Conservation (phyloP, 176 grass and related monocot species). For the Cocos nucifera region DNA sequence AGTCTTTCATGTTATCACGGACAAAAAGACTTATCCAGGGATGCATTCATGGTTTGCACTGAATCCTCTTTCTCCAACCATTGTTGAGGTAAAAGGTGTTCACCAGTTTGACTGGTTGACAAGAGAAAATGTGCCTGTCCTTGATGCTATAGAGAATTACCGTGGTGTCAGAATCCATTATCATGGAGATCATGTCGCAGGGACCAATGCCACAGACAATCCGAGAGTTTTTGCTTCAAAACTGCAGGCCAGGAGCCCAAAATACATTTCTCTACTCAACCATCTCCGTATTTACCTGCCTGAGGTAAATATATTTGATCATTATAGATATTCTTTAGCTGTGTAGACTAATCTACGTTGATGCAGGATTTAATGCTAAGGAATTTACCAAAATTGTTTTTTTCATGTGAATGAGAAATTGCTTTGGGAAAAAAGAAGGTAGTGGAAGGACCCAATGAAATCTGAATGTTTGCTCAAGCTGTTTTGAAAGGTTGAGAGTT, state of each 20-base stretch:
- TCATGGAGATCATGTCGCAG: constrained; percentile 72
- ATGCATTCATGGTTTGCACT: constrained; percentile 99
- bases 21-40: constrained; percentile 91
- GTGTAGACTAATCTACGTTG: too few species aligned
- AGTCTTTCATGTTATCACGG: constrained; percentile 89
- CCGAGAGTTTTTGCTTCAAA: constrained; percentile 86
- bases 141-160: constrained; percentile 87
- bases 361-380: too few species aligned
- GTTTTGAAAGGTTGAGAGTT: too few species aligned
- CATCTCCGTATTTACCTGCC: constrained; percentile 96
- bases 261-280: constrained; percentile 89
- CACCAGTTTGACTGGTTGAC: constrained; percentile 95
- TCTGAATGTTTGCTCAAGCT: too few species aligned
- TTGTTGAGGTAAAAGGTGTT: constrained; percentile 91
- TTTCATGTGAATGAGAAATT: too few species aligned
- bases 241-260: constrained; percentile 82
- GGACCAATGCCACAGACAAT: constrained; percentile 51
- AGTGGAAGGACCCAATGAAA: too few species aligned
- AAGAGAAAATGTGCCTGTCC: constrained; percentile 87
- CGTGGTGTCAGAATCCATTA: constrained; percentile 76
- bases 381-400: too few species aligned
- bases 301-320: constrained; percentile 40
- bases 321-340: too few species aligned
- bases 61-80: constrained; percentile 72
- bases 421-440: too few species aligned